Percentiles rank a stretch among this genome's conserved stretches.
Conservation (phyloP, 2,329 filamentous ascomycete genomes). For the Penicillium sp. region DNA sequence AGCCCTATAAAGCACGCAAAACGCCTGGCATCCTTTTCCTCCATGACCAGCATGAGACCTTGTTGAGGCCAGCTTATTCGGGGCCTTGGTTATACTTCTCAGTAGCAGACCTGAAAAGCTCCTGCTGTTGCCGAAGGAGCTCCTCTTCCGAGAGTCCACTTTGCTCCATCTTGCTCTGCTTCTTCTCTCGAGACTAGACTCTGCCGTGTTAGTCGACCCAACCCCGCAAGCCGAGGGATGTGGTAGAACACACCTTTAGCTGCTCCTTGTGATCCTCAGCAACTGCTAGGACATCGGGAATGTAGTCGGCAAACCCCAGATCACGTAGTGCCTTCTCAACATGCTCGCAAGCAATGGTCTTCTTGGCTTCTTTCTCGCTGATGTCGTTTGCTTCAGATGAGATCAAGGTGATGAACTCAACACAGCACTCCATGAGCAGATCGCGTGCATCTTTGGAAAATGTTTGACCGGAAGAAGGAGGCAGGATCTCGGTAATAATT, state of each 20-base stretch:
- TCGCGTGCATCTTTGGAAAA: conserved; percentile 96
- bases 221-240: neutral
- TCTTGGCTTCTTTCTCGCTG: conserved; percentile 96
- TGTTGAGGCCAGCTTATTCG: conserved; percentile 24
- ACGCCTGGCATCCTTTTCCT: conserved; percentile 25
- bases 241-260: conserved; percentile 64
- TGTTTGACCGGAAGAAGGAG: conserved; percentile 67
- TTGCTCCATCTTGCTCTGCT: conserved; percentile 93
- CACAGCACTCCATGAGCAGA: conserved; percentile 94
- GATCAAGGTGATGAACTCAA: conserved; percentile 97
- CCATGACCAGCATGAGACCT: conserved; percentile 32
- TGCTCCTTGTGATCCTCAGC: conserved; percentile 88
- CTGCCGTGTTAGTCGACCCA: conserved; percentile 14
- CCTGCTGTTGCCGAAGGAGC: conserved; percentile 79
- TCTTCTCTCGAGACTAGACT: conserved; percentile 80
- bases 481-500: conserved; percentile 91
- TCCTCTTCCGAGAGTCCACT: conserved; percentile 90
- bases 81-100: conserved; percentile 61
- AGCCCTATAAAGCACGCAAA: conserved; percentile 13
- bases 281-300: conserved; percentile 78
- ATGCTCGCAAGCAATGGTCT: conserved; percentile 97
- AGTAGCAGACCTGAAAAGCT: conserved; percentile 78
- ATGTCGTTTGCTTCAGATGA: conserved; percentile 99
- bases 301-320: conserved; percentile 87
- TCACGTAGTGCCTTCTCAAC: conserved; percentile 92